Conservation (phyloP, 2,329 filamentous ascomycete genomes). For the Blumeriella jaapii region DNA sequence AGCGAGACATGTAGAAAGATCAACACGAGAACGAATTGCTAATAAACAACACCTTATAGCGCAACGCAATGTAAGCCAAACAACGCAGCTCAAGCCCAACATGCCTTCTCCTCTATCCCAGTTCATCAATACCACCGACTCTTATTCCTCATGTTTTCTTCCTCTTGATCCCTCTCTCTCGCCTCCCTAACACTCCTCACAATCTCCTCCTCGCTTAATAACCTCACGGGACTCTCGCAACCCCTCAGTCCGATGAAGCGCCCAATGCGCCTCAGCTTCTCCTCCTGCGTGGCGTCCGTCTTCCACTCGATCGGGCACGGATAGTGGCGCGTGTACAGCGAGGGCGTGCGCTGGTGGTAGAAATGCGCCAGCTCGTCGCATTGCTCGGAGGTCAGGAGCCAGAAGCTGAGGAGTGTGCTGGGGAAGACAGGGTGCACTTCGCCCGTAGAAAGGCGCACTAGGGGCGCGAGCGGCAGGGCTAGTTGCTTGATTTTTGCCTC, state of each 20-base stretch:
- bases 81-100: too few species aligned
- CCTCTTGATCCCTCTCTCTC: constrained; percentile 30
- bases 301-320: constrained; percentile 57
- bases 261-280: constrained; percentile 60
- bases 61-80: too few species aligned
- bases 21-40: too few species aligned
- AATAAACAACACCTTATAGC: too few species aligned
- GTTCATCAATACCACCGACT: constrained; percentile 21
- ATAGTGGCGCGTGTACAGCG: constrained; percentile 45
- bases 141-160: constrained; percentile 26
- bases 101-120: neutral
- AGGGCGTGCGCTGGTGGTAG: constrained; percentile 58
- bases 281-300: constrained; percentile 40
- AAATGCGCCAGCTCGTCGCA: constrained; percentile 60
- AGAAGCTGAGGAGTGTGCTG: constrained; percentile 55
- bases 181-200: constrained; percentile 29
- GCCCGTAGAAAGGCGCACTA: constrained; percentile 52
- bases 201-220: constrained; percentile 19
- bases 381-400: constrained; percentile 59
- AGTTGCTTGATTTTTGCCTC: constrained; percentile 53
- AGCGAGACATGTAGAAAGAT: too few species aligned
- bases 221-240: constrained; percentile 37
- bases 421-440: constrained; percentile 55
- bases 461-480: constrained; percentile 51
- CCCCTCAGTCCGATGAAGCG: constrained; percentile 62